These are phyloP conservation scores for Oryza meyeriana DNA, from an alignment of 176 grass and related monocot genomes.

Conservation along the genomic window DNA sequence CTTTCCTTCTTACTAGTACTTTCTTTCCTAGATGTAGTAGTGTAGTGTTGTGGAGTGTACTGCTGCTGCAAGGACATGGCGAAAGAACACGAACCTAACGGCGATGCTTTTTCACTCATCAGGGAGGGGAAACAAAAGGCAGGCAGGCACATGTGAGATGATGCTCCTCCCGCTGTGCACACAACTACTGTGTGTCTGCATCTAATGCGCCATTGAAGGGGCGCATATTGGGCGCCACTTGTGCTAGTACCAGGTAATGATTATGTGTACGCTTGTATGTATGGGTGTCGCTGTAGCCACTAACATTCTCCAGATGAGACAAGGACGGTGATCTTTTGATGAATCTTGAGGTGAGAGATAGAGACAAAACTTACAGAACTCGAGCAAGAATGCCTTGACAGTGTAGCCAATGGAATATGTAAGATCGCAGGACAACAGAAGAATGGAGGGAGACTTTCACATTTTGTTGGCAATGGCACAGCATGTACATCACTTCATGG, in stretches of 20 bases:
- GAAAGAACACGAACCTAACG: slow-evolving; percentile 31
- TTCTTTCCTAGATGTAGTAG: background rate
- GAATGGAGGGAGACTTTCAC: slow-evolving; percentile 9
- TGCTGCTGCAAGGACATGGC: background rate
- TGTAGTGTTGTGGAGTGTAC: background rate
- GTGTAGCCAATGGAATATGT: background rate
- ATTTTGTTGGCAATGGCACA: slow-evolving; percentile 18
- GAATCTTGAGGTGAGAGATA: background rate
- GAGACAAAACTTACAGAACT: background rate
- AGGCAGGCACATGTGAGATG: slow-evolving; percentile 35
- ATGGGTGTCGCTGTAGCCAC: background rate
- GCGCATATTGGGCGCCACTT: background rate
- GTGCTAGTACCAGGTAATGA: background rate
- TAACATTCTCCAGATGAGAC: background rate
- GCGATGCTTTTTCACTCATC: slow-evolving; percentile 14
- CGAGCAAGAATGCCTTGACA: background rate
- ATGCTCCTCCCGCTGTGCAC: slow-evolving; percentile 32
- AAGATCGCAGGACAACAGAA: background rate
- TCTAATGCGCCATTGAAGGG: slow-evolving; percentile 29
- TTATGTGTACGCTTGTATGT: background rate
- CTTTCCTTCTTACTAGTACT: background rate
- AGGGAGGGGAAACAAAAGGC: slow-evolving; percentile 16
- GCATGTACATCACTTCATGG: slow-evolving; percentile 20
- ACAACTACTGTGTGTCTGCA: background rate
- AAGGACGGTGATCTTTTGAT: background rate